These are phyloP conservation scores for Beauveria sp. DNA, from an alignment of 2,329 filamentous ascomycete genomes.

Conservation along the genomic window DNA sequence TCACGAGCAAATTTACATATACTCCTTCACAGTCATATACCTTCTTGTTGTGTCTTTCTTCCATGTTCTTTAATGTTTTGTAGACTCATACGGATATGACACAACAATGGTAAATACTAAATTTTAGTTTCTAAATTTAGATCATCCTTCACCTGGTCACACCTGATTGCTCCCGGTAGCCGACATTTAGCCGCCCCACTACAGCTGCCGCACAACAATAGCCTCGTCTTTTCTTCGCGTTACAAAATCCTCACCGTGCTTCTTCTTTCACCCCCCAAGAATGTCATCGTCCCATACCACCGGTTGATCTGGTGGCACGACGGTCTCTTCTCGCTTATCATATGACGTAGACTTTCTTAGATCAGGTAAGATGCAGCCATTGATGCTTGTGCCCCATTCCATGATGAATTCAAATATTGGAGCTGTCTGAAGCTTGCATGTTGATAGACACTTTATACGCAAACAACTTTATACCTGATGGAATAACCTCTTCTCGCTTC, in stretches of 20 bases:
- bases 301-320: slow-evolving; percentile 7
- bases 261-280: background rate
- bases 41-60: background rate
- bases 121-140: background rate
- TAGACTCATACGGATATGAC: background rate
- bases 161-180: background rate
- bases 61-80: background rate
- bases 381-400: slow-evolving; percentile 12
- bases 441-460: slow-evolving; percentile 56
- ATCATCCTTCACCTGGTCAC: background rate
- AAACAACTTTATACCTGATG: slow-evolving; percentile 34
- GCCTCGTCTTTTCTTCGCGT: background rate
- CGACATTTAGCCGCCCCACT: slow-evolving; percentile 12
- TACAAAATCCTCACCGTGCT: background rate
- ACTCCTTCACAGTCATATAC: background rate
- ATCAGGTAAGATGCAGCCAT: slow-evolving; percentile 16
- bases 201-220: background rate
- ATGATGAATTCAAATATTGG: slow-evolving; percentile 58
- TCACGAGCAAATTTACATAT: background rate
- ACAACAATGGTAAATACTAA: background rate
- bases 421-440: slow-evolving; percentile 64
- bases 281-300: slow-evolving; percentile 9
- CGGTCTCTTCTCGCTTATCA: background rate
- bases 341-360: background rate
- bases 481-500: slow-evolving; percentile 5